A percentile compares a stretch with the other conserved stretches of the same genome.
These are phyloP conservation scores for Mycena epipterygia DNA, from an alignment of 768 basidiomycete genomes.

Conservation along the genomic window DNA sequence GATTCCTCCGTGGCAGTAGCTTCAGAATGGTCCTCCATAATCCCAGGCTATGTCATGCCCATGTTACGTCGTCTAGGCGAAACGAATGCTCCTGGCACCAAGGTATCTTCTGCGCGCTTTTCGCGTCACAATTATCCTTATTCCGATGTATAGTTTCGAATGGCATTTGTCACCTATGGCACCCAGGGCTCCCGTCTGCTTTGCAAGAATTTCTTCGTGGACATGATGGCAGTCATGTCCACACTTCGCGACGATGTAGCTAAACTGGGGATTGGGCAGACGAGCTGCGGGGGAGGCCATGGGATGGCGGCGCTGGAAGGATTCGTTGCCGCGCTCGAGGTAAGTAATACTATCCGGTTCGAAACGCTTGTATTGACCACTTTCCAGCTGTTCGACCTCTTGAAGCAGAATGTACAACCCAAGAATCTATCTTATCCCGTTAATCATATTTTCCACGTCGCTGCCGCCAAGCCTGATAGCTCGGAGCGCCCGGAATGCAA, in stretches of 20 bases:
- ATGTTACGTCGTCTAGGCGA: slow-evolving; percentile 68
- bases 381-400: slow-evolving; percentile 59
- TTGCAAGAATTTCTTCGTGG: slow-evolving; percentile 69
- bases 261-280: slow-evolving; percentile 70
- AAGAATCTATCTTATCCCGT: slow-evolving; percentile 41
- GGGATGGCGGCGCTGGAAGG: slow-evolving; percentile 83
- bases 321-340: slow-evolving; percentile 78
- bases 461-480: slow-evolving; percentile 68
- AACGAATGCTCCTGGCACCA: slow-evolving; percentile 43
- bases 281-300: slow-evolving; percentile 58
- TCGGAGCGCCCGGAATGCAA: slow-evolving; percentile 71
- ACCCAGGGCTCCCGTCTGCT: slow-evolving; percentile 71
- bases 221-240: slow-evolving; percentile 53
- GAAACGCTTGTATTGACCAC: not conserved
- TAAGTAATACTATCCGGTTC: slow-evolving; percentile 37
- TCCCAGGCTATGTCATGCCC: slow-evolving; percentile 62
- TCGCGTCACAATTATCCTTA: not conserved
- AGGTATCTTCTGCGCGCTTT: slow-evolving; percentile 9
- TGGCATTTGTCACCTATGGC: slow-evolving; percentile 76
- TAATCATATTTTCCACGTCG: slow-evolving; percentile 72
- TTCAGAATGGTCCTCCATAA: slow-evolving; percentile 63
- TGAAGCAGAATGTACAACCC: slow-evolving; percentile 37
- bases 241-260: slow-evolving; percentile 60
- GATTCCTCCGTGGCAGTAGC: slow-evolving; percentile 72
- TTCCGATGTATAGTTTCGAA: slow-evolving; percentile 43